Percentiles rank a stretch among this genome's conserved stretches.
These are phyloP conservation scores for Tolypocladium pustulatum DNA, from an alignment of 2,329 filamentous ascomycete species.

Conservation along the genomic window DNA sequence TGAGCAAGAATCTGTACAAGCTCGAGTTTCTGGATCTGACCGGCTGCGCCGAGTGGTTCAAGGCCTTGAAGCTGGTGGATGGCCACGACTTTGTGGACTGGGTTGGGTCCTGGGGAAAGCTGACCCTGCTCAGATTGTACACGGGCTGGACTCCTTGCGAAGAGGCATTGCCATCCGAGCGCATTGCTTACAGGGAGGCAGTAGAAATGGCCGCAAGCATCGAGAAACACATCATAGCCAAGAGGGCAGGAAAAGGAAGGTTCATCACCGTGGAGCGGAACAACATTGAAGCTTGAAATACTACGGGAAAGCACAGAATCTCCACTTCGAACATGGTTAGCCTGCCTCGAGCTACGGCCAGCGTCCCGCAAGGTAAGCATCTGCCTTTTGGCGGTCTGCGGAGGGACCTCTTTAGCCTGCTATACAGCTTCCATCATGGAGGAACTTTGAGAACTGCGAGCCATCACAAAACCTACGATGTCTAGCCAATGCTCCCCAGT, in stretches of 20 bases:
- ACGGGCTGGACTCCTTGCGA: constrained; percentile 30
- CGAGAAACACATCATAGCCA: constrained; percentile 35
- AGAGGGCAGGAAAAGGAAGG: constrained; percentile 36
- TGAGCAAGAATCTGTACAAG: constrained; percentile 44
- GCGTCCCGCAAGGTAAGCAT: no score
- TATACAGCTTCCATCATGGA: no score
- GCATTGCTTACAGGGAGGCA: constrained; percentile 22
- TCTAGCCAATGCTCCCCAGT: no score
- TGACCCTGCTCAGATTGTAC: constrained; percentile 32
- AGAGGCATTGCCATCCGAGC: constrained; percentile 21
- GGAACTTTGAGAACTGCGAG: no score
- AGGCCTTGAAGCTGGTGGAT: constrained; percentile 30
- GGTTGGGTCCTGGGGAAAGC: constrained; percentile 42
- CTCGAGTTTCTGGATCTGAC: constrained; percentile 53
- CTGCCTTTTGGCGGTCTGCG: no score
- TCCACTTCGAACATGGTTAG: no score
- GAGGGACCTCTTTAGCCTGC: no score
- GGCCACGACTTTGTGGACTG: constrained; percentile 43
- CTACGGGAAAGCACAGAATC: no score
- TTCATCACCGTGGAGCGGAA: constrained; percentile 39
- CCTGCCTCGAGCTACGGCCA: no score
- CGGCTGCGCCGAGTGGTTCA: constrained; percentile 46
- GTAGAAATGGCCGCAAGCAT: constrained; percentile 27
- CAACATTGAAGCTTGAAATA: constrained; percentile 4
- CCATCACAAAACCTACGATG: no score